Conservation (phyloP, 2,329 filamentous ascomycete species). For the Claviceps cyperi region DNA sequence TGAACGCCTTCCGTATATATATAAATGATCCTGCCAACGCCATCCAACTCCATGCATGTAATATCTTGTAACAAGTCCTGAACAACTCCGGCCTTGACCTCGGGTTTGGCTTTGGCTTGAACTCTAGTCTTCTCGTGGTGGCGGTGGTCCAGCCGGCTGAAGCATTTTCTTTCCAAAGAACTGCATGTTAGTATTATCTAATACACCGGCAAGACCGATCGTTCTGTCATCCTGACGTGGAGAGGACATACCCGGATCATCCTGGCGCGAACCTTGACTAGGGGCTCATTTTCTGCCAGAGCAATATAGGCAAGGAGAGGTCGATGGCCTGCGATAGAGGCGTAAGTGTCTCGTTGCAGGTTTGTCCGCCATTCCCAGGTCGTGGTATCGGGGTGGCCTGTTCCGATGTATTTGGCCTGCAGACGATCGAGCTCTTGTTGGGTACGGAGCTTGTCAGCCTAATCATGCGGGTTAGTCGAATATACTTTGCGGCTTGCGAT, state of each 20-base stretch:
- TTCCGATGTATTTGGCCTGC: conserved; percentile 90
- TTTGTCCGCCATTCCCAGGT: conserved; percentile 97
- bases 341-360: conserved; percentile 84
- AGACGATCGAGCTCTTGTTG: conserved; percentile 96
- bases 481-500: neutral
- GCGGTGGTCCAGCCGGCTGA: conserved; percentile 44
- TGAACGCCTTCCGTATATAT: neutral
- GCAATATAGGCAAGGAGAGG: conserved; percentile 79
- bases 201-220: too few relatives aligned
- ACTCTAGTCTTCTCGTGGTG: conserved; percentile 34
- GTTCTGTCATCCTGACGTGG: too few relatives aligned
- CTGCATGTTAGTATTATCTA: neutral
- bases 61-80: neutral
- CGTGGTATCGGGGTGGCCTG: conserved; percentile 89
- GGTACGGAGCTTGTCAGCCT: conserved; percentile 95
- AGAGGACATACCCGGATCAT: conserved; percentile 52
- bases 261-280: conserved; percentile 63
- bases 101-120: neutral
- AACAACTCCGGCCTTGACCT: neutral
- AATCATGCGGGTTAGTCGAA: neutral
- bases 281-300: conserved; percentile 73
- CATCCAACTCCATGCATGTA: neutral
- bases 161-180: conserved; percentile 45
- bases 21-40: neutral
- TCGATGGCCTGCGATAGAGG: conserved; percentile 79